Percentiles rank a stretch among this genome's conserved stretches.
These are phyloP conservation scores for Naematelia aurantialba DNA, from an alignment of 768 basidiomycete genomes.

Conservation along the genomic window DNA sequence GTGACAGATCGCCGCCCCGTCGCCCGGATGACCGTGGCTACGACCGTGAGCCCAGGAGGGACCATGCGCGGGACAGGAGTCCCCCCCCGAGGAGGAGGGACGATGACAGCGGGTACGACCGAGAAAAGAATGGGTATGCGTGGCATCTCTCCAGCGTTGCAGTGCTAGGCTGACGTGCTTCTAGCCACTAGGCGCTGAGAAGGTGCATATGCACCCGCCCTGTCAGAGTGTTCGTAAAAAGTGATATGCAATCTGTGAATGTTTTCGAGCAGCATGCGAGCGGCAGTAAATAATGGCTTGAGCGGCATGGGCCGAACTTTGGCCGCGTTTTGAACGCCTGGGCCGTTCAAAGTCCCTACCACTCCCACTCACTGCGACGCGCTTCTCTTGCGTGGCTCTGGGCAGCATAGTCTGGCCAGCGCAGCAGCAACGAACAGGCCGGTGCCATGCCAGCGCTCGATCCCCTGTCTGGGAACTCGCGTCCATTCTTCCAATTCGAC, in stretches of 20 bases:
- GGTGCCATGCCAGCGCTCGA: constrained; percentile 29
- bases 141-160: background rate
- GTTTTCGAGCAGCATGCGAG: too few relatives aligned
- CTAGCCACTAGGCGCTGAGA: background rate
- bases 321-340: too few relatives aligned
- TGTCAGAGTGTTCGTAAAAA: too few relatives aligned
- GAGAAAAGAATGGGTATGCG: background rate
- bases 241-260: constrained; percentile 5
- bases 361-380: background rate
- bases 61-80: constrained; percentile 65
- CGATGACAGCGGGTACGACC: constrained; percentile 53
- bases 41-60: constrained; percentile 17
- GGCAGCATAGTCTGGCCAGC: background rate
- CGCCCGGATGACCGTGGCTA: constrained; percentile 22
- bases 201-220: background rate
- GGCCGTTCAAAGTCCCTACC: too few relatives aligned
- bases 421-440: background rate
- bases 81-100: constrained; percentile 69
- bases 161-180: background rate
- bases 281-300: too few relatives aligned
- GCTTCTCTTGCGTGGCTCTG: background rate
- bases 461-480: constrained; percentile 34
- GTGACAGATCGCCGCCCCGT: constrained; percentile 41
- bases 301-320: too few relatives aligned
- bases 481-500: constrained; percentile 23